Percentiles rank a stretch among this genome's conserved stretches.
phyloP scores from a whole-genome alignment of 1,284 basidiomycete genomes.

The Moesziomyces sp. region DNA sequence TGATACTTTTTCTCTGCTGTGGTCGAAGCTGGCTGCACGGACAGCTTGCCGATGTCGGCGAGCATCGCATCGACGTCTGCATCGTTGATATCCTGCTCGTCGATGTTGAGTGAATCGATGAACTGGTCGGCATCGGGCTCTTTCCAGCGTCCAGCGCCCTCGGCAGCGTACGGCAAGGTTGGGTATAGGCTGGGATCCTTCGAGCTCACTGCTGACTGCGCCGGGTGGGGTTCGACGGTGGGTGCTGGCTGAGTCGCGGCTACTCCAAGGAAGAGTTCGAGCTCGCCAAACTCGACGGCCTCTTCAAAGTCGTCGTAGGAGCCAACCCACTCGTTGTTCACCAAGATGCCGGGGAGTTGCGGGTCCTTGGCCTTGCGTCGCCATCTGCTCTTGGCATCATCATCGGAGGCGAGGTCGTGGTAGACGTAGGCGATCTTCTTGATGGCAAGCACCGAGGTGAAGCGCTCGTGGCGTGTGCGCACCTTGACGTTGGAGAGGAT shows the following conservation, averaged over 20 bases:
- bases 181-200: slow-evolving; percentile 51
- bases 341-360: slow-evolving; percentile 63
- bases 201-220: slow-evolving; percentile 38
- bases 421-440: slow-evolving; percentile 65
- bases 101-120: slow-evolving; percentile 54
- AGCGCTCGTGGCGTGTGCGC: slow-evolving; percentile 64
- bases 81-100: slow-evolving; percentile 52
- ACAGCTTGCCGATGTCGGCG: slow-evolving; percentile 28
- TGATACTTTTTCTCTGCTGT: slow-evolving; percentile 34
- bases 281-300: slow-evolving; percentile 65
- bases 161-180: slow-evolving; percentile 44
- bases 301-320: slow-evolving; percentile 67
- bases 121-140: slow-evolving; percentile 59
- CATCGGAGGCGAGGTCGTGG: slow-evolving; percentile 65
- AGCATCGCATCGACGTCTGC: slow-evolving; percentile 53
- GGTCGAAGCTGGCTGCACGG: slow-evolving; percentile 8
- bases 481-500: slow-evolving; percentile 65
- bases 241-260: slow-evolving; percentile 11
- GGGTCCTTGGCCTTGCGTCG: slow-evolving; percentile 61
- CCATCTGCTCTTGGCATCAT: slow-evolving; percentile 65
- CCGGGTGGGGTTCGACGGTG: slow-evolving; percentile 31
- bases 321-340: slow-evolving; percentile 67
- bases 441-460: slow-evolving; percentile 55
- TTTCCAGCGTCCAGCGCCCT: slow-evolving; percentile 48
- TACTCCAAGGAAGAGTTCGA: slow-evolving; percentile 60